Percentiles rank a stretch among this genome's conserved stretches.
Evolutionary conservation across 192 early-diverging fungal genomes (phyloP).

Genomic region (Neocallimastix lanati): DNA sequence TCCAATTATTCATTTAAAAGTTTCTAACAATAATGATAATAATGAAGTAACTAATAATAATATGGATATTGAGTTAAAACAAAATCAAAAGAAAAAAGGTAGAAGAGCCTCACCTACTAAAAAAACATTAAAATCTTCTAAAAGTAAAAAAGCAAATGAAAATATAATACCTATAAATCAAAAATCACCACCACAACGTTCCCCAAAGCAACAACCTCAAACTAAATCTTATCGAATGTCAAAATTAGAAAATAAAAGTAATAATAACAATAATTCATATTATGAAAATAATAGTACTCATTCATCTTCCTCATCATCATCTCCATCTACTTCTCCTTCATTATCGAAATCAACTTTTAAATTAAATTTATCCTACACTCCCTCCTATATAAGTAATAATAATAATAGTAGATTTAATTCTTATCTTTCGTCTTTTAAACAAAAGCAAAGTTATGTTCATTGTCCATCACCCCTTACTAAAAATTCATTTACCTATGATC

Average conservation of each 20-base stretch:
- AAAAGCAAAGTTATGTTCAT: neutral
- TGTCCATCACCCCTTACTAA: neutral
- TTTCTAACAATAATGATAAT: neutral
- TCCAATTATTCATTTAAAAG: neutral
- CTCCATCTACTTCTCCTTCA: no score
- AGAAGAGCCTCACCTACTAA: neutral
- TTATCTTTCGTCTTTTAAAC: neutral
- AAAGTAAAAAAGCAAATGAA: neutral
- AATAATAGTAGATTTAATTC: neutral
- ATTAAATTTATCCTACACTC: neutral
- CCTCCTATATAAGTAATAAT: neutral
- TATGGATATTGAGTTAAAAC: neutral
- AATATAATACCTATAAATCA: neutral
- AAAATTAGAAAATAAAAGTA: neutral
- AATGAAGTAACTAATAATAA: neutral
- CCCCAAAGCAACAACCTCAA: neutral
- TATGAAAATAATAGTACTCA: no score
- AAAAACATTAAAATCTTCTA: neutral
- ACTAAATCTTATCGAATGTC: neutral
- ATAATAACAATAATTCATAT: neutral
- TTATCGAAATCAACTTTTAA: neutral
- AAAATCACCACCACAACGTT: neutral
- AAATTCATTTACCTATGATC: neutral
- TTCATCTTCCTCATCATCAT: no score
- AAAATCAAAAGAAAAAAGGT: neutral